Evolutionary conservation across 192 early-diverging fungal genomes (phyloP), one percentile per base, ranked within the genome.

Genomic region (Obelidium mucronatum): DNA sequence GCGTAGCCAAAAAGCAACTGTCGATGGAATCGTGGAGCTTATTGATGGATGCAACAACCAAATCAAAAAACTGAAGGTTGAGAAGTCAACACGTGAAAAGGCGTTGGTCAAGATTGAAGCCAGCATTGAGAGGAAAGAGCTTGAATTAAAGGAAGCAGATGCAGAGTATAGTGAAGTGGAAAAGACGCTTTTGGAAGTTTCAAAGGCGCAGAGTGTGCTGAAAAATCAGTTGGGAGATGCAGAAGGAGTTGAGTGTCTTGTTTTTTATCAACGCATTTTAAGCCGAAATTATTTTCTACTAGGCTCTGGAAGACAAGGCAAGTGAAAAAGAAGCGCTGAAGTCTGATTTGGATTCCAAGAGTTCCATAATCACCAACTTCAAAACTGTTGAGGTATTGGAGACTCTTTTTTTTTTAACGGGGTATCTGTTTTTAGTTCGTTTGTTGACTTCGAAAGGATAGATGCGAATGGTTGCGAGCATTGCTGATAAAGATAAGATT

Each of bases 1-100:
- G 36, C 88, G 97, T 54, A 80, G 88, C 2, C 97, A 99, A 81
- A 94, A 94, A 61, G 87, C 91, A 51, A 92, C 90, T 31, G 93
- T 95, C 11, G 94, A 96, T 62, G 89, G 90, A 19, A 76, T 98
- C 51, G 80, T 84, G 31, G 91, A 95, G 52, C 90, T 93, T 62
- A 93, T 98, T 63, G 90, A 88, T 55, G 79, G 80, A 0, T 72
- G 88, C 2, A 87, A 90, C 60, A 88, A 93, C 28, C 86, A 88
- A 64, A 84, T 93, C 8, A 93, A 92, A 1, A 94, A 94, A 58
- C 82, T 89, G 70, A 86, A 86, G 42, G 92, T 92, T 4, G 86
- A 91, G 30, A 92, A 94, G 60, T 80, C 89, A 36, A 91, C 93
- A 48, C 82, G 92, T 1, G 88, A 91, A 64, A 97, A 95, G 80